These are phyloP conservation scores for Fremontodendron californicum DNA, from an alignment of 345 rosid genomes.

Conservation along the genomic window DNA sequence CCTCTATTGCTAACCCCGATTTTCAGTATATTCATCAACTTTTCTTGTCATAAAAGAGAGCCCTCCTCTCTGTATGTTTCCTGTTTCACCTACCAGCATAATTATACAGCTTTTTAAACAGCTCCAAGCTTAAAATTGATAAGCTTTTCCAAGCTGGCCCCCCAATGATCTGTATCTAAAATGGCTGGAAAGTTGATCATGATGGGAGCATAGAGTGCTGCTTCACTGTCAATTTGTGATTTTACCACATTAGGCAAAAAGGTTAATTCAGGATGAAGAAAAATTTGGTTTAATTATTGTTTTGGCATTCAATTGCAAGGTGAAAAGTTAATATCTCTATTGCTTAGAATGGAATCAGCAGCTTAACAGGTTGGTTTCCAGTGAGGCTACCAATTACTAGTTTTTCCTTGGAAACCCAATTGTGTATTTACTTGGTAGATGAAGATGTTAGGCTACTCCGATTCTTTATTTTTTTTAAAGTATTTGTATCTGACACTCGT, in stretches of 20 bases:
- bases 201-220: not conserved
- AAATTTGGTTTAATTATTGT: not conserved
- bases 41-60: not conserved
- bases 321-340: not conserved
- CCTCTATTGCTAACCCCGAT: not conserved
- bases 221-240: not conserved
- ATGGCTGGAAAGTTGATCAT: not conserved
- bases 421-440: not conserved
- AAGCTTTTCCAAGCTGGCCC: not conserved
- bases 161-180: not conserved
- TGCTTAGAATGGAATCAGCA: not conserved
- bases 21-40: not conserved
- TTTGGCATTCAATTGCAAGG: not conserved
- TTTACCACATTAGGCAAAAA: not conserved
- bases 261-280: not conserved
- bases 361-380: not conserved
- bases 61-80: not conserved
- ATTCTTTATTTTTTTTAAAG: not conserved
- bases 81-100: slow-evolving; percentile 5
- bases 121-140: not conserved
- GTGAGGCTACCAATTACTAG: not conserved
- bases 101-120: not conserved
- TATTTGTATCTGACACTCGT: not conserved
- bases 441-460: no score
- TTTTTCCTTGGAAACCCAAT: not conserved